These are phyloP conservation scores for Metschnikowia kofuensis DNA, from an alignment of 805 yeast genomes.

Conservation along the genomic window DNA sequence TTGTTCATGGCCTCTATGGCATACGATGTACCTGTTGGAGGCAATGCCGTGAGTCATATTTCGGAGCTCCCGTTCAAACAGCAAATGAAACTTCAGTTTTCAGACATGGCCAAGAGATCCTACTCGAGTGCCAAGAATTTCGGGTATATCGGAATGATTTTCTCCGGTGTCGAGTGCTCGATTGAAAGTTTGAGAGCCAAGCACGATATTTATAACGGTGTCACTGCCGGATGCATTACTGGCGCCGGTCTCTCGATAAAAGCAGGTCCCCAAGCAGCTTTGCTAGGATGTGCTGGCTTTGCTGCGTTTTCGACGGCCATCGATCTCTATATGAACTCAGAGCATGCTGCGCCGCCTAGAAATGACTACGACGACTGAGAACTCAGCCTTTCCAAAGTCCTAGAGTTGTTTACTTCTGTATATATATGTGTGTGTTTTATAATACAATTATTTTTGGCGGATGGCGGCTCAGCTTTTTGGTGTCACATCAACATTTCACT, in stretches of 20 bases:
- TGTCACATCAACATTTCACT: background rate
- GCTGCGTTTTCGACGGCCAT: constrained; percentile 89
- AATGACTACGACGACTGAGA: constrained; percentile 74
- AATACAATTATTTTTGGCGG: constrained; percentile 2
- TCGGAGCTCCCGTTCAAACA: constrained; percentile 87
- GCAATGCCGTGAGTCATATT: constrained; percentile 52
- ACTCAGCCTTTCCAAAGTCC: background rate
- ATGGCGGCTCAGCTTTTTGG: background rate
- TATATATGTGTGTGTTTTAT: constrained; percentile 7
- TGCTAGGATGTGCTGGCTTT: constrained; percentile 94
- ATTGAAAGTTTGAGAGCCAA: constrained; percentile 36
- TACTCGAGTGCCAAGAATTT: constrained; percentile 88
- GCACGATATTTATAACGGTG: constrained; percentile 88
- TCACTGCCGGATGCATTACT: constrained; percentile 91
- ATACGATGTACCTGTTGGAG: constrained; percentile 76
- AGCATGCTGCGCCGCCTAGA: constrained; percentile 58
- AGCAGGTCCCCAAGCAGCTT: constrained; percentile 91
- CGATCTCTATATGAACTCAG: constrained; percentile 20
- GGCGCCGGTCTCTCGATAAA: constrained; percentile 94
- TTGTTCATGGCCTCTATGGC: constrained; percentile 86
- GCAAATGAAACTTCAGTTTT: constrained; percentile 86
- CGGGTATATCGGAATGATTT: constrained; percentile 23
- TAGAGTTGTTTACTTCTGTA: constrained; percentile 1
- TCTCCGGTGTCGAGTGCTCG: constrained; percentile 21
- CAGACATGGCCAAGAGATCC: constrained; percentile 91